Percentiles rank a stretch among this genome's conserved stretches.
phyloP scores from a whole-genome alignment of 2,329 filamentous ascomycete species.

The Iodosphaeria phyllophila region DNA sequence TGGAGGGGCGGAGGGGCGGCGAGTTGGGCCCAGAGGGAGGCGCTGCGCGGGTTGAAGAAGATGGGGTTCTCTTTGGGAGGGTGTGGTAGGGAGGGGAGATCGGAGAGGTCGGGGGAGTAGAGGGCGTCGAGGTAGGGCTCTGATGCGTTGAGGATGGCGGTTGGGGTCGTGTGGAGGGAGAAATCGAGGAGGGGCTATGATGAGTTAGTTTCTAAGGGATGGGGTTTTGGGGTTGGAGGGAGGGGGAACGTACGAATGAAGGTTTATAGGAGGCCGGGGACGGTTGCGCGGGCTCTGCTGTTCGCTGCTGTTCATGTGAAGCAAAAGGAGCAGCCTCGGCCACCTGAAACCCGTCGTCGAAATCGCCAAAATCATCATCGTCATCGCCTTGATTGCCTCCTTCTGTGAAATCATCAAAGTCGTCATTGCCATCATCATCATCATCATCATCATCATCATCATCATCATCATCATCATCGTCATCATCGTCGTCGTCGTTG shows the following conservation, averaged over 20 bases:
- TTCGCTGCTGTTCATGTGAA: too few relatives aligned
- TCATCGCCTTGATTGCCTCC: constrained; percentile 36
- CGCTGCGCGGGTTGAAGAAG: constrained; percentile 70
- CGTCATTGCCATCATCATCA: constrained; percentile 34
- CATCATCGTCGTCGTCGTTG: constrained; percentile 10
- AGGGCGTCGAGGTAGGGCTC: constrained; percentile 48
- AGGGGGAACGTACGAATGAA: constrained; percentile 28
- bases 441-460: constrained; percentile 15
- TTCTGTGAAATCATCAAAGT: constrained; percentile 45
- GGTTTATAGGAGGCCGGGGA: too few relatives aligned
- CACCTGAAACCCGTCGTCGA: constrained; percentile 53
- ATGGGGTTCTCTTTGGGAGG: constrained; percentile 39
- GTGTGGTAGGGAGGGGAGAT: constrained; percentile 29
- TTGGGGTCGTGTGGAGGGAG: too few relatives aligned
- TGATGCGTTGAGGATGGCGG: constrained; percentile 40
- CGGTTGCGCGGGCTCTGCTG: too few relatives aligned
- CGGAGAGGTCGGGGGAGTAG: constrained; percentile 39
- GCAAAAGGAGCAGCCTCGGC: constrained; percentile 18
- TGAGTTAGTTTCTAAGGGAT: constrained; percentile 39
- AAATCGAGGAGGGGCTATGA: constrained; percentile 50
- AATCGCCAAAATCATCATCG: constrained; percentile 44
- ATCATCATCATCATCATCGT: constrained; percentile 11
- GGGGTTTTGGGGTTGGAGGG: too few relatives aligned
- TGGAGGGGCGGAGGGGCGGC: constrained; percentile 87
- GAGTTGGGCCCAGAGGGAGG: constrained; percentile 89